Percentiles rank a stretch among this genome's conserved stretches.
Evolutionary conservation across 176 grass and related monocot genomes (phyloP).

Genomic region (Tuctoria greenei): DNA sequence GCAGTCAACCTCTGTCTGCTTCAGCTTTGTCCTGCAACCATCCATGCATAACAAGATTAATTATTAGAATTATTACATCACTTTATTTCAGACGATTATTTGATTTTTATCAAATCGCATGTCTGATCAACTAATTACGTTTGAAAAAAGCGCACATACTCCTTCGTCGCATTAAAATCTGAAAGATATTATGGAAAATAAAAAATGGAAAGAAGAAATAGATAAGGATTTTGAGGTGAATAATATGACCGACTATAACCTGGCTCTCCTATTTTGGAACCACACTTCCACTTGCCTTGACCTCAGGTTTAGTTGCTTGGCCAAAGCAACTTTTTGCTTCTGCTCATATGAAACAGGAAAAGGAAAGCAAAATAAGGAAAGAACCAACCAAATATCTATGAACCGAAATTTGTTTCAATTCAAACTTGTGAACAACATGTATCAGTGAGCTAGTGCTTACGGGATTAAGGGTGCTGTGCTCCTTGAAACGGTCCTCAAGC

Average conservation of each 20-base stretch:
- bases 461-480: slow-evolving; percentile 74
- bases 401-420: background rate
- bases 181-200: background rate
- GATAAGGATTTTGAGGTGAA: slow-evolving; percentile 38
- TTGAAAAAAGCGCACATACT: background rate
- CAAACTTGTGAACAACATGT: background rate
- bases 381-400: background rate
- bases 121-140: background rate
- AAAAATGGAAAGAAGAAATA: too few relatives aligned
- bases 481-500: slow-evolving; percentile 75
- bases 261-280: slow-evolving; percentile 98
- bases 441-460: slow-evolving; percentile 42
- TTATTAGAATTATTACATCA: background rate
- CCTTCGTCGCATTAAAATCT: background rate
- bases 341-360: slow-evolving; percentile 29
- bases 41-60: background rate
- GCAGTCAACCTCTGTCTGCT: slow-evolving; percentile 77
- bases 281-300: slow-evolving; percentile 96
- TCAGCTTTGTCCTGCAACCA: slow-evolving; percentile 73
- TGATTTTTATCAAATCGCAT: background rate
- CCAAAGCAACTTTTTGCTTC: slow-evolving; percentile 78
- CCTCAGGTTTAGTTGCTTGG: slow-evolving; percentile 71
- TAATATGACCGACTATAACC: slow-evolving; percentile 55
- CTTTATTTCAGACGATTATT: background rate
- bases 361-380: background rate